A percentile compares a stretch with the other conserved stretches of the same genome.
Evolutionary conservation across 495 filamentous ascomycete species (phyloP).

Genomic region (Talaromyces stipitatus): DNA sequence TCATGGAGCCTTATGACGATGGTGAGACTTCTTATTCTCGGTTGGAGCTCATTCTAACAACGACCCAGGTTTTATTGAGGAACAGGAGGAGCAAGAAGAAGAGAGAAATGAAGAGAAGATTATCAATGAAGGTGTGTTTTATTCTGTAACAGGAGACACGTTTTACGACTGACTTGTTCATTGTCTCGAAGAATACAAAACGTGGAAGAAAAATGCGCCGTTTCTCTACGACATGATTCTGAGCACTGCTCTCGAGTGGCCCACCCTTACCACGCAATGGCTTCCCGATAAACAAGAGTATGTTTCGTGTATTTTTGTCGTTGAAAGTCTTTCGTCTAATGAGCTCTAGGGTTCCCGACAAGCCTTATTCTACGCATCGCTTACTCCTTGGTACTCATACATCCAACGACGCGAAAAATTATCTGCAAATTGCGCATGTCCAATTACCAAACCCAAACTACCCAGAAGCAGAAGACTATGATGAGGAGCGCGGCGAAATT

Average conservation of each 20-base stretch:
- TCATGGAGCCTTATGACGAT: constrained; percentile 37
- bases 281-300: constrained; percentile 90
- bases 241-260: constrained; percentile 94
- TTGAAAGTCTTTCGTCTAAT: not conserved
- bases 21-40: constrained; percentile 13
- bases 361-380: constrained; percentile 81
- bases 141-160: not conserved
- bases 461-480: constrained; percentile 73
- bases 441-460: constrained; percentile 75
- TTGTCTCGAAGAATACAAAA: constrained; percentile 90
- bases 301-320: constrained; percentile 9
- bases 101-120: constrained; percentile 73
- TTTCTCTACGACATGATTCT: constrained; percentile 97
- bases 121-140: constrained; percentile 75
- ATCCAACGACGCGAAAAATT: constrained; percentile 77
- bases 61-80: constrained; percentile 28
- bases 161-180: constrained; percentile 8
- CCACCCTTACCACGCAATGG: constrained; percentile 96
- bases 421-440: constrained; percentile 88
- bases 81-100: constrained; percentile 56
- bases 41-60: constrained; percentile 2
- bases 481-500: constrained; percentile 86
- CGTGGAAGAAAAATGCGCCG: constrained; percentile 99
- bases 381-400: constrained; percentile 94
- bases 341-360: constrained; percentile 57